Evolutionary conservation across 148 eudicot species (phyloP).

Genomic region (Silene uniflora): DNA sequence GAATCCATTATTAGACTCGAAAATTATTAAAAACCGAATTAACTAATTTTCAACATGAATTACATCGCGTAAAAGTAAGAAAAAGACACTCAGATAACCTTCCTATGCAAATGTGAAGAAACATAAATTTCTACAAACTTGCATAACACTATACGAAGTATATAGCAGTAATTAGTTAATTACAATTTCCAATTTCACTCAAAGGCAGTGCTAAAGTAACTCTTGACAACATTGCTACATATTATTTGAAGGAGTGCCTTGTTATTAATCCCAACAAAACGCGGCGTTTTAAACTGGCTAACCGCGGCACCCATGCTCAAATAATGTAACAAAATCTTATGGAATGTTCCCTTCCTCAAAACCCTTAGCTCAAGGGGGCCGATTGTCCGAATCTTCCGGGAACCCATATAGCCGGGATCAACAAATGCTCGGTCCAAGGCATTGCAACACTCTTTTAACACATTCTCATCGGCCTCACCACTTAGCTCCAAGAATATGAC

Average conservation of each 20-base stretch:
- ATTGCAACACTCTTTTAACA: conserved; percentile 58
- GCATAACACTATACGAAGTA: background rate
- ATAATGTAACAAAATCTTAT: conserved; percentile 57
- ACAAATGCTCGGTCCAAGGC: conserved; percentile 62
- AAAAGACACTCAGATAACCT: background rate
- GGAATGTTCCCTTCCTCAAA: conserved; percentile 66
- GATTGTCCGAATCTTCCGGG: conserved; percentile 59
- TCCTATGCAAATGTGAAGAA: background rate
- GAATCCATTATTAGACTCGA: too few species aligned
- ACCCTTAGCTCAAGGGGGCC: conserved; percentile 75
- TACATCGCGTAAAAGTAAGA: background rate
- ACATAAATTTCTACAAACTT: background rate
- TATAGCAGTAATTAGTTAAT: too few species aligned
- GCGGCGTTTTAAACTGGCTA: conserved; percentile 89
- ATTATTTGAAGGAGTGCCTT: conserved; percentile 48
- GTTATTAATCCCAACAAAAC: conserved; percentile 59
- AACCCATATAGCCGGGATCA: conserved; percentile 72
- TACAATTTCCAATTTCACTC: background rate
- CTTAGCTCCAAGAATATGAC: conserved; percentile 84
- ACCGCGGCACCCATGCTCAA: conserved; percentile 61
- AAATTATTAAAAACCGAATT: background rate
- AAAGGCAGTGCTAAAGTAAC: conserved; percentile 69
- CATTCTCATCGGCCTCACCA: conserved; percentile 51
- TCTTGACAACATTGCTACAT: conserved; percentile 43
- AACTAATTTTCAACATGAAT: background rate